Base-by-base conservation (phyloP, 2,329 filamentous ascomycete genomes). In the Cercospora sojina region DNA sequence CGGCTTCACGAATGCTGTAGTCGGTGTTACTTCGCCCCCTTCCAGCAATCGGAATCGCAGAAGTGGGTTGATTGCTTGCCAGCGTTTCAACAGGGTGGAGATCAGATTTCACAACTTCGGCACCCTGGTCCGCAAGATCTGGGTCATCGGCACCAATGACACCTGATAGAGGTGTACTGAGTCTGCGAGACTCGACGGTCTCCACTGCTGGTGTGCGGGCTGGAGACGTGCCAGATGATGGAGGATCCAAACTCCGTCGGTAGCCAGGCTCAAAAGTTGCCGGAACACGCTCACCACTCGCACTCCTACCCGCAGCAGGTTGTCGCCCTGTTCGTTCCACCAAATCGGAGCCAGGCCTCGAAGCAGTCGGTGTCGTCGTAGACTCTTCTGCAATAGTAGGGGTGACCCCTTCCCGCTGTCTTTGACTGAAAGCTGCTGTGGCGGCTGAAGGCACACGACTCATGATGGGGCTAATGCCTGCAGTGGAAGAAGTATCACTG, bases 391-490 rank as follows among this genome's bases (percentile, higher is more conserved):
- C 79, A 69, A 88, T 88, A 1, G 83, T 83, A 47, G 85, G 83
- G 3, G 86, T 85, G 57, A 75, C 77, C 70, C 73, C 74, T 47
- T 80, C 80, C 41, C 80, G 79, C 43, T 59, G 78, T 74, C 66
- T 78, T 73, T 47, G 79, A 43, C 18, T 56, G 70, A 62, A 63
- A 13, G 77, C 65, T 51, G 66, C 69, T 53, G 75, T 73, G 9
- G 76, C 79, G 57, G 78, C 77, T 65, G 83, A 83, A 5, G 84
- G 82, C n/a, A 82, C 84, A 60, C 81, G 79, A 69, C 82, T 85
- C 76, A 90, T 88, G 62, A 90, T 90, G 1, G 88, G 88, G 73
- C 87, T 90, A 68, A 90, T 87, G 29, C 82, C 82, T 58, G 84
- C 83, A 8, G 88, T 89, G 68, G 87, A 88, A 67, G 84, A 84